A percentile compares a stretch with the other conserved stretches of the same genome.
Evolutionary conservation across 768 basidiomycete species (phyloP).

Genomic region (Hemileccinum rubropunctum): DNA sequence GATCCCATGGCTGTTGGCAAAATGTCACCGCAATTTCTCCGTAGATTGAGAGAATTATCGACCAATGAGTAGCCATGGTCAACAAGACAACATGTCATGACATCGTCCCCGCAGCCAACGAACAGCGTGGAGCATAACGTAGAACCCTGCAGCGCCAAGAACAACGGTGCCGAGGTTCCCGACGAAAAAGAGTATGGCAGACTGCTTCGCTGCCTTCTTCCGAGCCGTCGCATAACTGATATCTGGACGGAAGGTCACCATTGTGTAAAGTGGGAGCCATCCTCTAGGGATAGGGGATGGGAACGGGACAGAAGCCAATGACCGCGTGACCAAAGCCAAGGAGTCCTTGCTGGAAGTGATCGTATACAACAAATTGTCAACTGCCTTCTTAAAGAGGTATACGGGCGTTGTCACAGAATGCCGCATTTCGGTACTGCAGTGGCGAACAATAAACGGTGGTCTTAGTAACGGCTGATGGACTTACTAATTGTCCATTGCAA

Average conservation of each 20-base stretch:
- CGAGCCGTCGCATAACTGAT: conserved; percentile 84
- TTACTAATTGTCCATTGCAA: conserved; percentile 97
- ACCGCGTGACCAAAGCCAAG: conserved; percentile 44
- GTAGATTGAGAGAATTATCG: conserved; percentile 28
- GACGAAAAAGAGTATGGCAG: conserved; percentile 50
- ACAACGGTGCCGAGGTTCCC: conserved; percentile 48
- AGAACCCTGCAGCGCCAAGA: conserved; percentile 43
- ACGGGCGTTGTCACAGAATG: conserved; percentile 81
- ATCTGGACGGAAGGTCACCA: conserved; percentile 98
- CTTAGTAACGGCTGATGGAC: conserved; percentile 38
- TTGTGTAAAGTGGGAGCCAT: conserved; percentile 94
- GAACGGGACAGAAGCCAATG: conserved; percentile 53
- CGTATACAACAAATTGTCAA: conserved; percentile 73
- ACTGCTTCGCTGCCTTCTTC: conserved; percentile 67
- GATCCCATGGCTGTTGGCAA: conserved; percentile 17
- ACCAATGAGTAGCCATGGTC: conserved; percentile 28
- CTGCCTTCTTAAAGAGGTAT: conserved; percentile 74
- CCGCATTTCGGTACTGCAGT: conserved; percentile 85
- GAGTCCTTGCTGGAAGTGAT: conserved; percentile 52
- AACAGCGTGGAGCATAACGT: conserved; percentile 19
- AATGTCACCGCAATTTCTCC: conserved; percentile 19
- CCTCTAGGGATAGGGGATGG: conserved; percentile 59
- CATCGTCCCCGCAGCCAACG: conserved; percentile 23
- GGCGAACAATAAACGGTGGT: conserved; percentile 19
- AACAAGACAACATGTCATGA: conserved; percentile 18